Evolutionary conservation across 805 yeast species (phyloP).

Genomic region (Metschnikowia borealis): DNA sequence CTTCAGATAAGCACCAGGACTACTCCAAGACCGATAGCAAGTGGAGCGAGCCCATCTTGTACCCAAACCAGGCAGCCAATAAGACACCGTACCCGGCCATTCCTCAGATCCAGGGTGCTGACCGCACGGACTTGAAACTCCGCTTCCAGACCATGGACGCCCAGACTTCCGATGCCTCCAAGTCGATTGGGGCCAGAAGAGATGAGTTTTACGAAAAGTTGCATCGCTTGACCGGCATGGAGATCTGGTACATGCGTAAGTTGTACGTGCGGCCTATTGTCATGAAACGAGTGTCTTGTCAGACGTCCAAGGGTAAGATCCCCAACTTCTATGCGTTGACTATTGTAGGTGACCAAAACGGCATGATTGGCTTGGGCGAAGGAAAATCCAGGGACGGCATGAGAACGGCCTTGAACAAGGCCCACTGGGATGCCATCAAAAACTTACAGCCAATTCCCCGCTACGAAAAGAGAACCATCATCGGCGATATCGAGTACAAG

Average conservation of each 20-base stretch:
- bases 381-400: constrained; percentile 83
- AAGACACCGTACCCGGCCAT: constrained; percentile 54
- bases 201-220: constrained; percentile 48
- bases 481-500: constrained; percentile 77
- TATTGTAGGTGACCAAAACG: constrained; percentile 88
- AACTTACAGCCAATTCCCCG: constrained; percentile 79
- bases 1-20: constrained; percentile 62
- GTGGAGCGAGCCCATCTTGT: constrained; percentile 62
- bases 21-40: constrained; percentile 65
- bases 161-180: constrained; percentile 6
- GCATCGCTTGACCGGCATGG: constrained; percentile 62
- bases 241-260: constrained; percentile 54
- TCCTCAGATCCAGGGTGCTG: constrained; percentile 53
- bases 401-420: constrained; percentile 71
- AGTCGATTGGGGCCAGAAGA: constrained; percentile 2
- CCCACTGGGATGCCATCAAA: constrained; percentile 91
- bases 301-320: constrained; percentile 89
- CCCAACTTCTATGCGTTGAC: constrained; percentile 78
- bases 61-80: constrained; percentile 47
- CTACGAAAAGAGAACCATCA: constrained; percentile 86
- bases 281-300: constrained; percentile 80
- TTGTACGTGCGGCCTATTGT: constrained; percentile 64
- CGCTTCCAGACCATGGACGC: constrained; percentile 23
- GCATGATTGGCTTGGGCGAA: constrained; percentile 92
- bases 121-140: constrained; percentile 39